Evolutionary conservation across 2,329 filamentous ascomycete genomes (phyloP), one percentile per base, ranked within the genome.

Genomic region (Pseudopithomyces maydicus): DNA sequence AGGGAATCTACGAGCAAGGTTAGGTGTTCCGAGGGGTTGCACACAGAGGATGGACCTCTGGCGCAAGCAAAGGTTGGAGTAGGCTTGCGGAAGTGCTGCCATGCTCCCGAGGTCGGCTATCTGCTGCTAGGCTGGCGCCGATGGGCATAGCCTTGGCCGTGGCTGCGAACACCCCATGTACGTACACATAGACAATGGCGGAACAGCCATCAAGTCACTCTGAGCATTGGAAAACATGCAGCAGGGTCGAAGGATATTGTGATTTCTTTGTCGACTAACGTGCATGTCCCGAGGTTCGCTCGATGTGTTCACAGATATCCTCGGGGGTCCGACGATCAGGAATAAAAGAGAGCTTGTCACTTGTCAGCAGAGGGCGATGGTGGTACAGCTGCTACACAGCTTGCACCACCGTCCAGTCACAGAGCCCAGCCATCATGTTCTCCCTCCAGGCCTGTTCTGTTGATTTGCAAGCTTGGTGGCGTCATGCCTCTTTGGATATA

Each of bases 41-140:
- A 36, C 44, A 29, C 35, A n/a, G 42, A 5, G 26, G 23, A 36
- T 32, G n/a, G 23, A 23, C 15, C 32, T 49, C 43, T 33, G 38
- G 23, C 17, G 35, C 23, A 19, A 15, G 54, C 35, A 52, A 36
- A 44, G 23, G 35, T 52, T 45, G 29, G 47, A 29, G 39, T 45
- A 32, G 50, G 54, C 51, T 51, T 42, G 44, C 52, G 39, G 46
- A 62, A 47, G 60, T 55, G 54, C 33, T 58, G 55, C 56, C 41
- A n/a, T 47, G 35, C 38, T 41, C 55, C 56, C 49, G 33, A 42
- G 41, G 47, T 53, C 61, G 61, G 58, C 56, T 63, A 58, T 42
- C 43, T 44, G 47, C 38, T 29, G 49, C 33, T 49, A 22, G 29
- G 14, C 29, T 33, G 32, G 45, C 45, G 45, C 32, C 45, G 44